Evolutionary conservation across 768 basidiomycete genomes (phyloP).

Genomic region (Leccinum obscurum): DNA sequence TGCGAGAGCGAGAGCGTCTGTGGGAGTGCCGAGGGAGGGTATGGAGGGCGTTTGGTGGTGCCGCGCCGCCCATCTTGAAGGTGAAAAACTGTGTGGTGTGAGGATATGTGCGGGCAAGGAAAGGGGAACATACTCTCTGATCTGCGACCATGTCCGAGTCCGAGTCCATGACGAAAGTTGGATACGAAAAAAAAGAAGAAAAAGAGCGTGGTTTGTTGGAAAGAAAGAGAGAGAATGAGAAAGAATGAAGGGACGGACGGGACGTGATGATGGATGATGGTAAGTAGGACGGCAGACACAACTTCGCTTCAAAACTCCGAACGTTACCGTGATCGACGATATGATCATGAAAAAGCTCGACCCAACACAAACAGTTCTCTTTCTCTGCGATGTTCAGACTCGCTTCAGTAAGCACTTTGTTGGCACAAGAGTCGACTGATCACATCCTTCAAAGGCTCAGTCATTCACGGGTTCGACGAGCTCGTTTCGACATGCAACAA

Average conservation of each 20-base stretch:
- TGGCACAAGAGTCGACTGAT: not conserved
- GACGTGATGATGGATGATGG: not conserved
- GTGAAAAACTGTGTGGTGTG: conserved; percentile 56
- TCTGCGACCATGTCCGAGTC: conserved; percentile 39
- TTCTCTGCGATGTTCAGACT: conserved; percentile 84
- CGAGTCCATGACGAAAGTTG: conserved; percentile 35
- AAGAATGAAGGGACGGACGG: not conserved
- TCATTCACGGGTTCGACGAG: conserved; percentile 70
- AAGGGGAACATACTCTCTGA: conserved; percentile 38
- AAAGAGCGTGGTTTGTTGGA: conserved; percentile 28
- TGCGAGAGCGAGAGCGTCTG: conserved; percentile 64
- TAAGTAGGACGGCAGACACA: not conserved
- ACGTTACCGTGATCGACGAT: conserved; percentile 20
- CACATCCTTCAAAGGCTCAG: conserved; percentile 35
- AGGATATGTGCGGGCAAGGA: not conserved
- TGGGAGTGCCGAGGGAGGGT: conserved; percentile 36
- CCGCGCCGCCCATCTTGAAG: conserved; percentile 61
- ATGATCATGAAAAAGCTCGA: conserved; percentile 21
- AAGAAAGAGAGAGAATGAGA: conserved; percentile 24
- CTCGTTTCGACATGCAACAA: conserved; percentile 72
- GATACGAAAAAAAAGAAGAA: not conserved
- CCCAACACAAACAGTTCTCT: conserved; percentile 53
- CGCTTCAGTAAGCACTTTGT: conserved; percentile 58
- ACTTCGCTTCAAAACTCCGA: conserved; percentile 28
- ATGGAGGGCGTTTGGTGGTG: conserved; percentile 39